These are phyloP conservation scores for Prunella vulgaris DNA, from an alignment of 257 asterid species.

Conservation along the genomic window DNA sequence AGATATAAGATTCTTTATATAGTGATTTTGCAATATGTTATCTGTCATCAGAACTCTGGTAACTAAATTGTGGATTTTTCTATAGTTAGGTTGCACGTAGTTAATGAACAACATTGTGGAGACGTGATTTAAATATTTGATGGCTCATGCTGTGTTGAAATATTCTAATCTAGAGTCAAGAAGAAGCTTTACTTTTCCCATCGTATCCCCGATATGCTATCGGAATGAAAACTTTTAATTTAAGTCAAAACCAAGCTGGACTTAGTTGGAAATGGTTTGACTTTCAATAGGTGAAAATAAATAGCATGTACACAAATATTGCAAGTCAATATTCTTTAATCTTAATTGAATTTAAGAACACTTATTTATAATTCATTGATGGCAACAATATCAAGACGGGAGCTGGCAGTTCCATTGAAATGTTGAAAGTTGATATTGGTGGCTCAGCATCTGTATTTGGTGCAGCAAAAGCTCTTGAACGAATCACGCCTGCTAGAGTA, in stretches of 20 bases:
- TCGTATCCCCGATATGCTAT: neutral
- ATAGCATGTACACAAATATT: neutral
- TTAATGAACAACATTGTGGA: neutral
- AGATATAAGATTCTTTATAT: neutral
- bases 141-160: neutral
- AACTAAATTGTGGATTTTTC: neutral
- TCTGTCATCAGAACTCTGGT: neutral
- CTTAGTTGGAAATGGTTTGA: slow-evolving; percentile 96
- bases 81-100: neutral
- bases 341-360: neutral
- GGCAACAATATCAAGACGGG: slow-evolving; percentile 99
- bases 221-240: neutral
- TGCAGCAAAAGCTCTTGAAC: slow-evolving; percentile 97
- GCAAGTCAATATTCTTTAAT: neutral
- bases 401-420: slow-evolving; percentile 79
- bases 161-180: neutral
- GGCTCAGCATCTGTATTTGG: slow-evolving; percentile 97
- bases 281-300: slow-evolving; percentile 77
- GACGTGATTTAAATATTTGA: neutral
- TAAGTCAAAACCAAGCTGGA: slow-evolving; percentile 66
- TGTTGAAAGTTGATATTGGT: slow-evolving; percentile 96
- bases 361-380: slow-evolving; percentile 46
- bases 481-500: slow-evolving; percentile 89
- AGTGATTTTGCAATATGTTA: neutral
- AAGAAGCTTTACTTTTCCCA: neutral